Evolutionary conservation across 1,284 basidiomycete genomes (phyloP).

Genomic region (Heterobasidion annosum): DNA sequence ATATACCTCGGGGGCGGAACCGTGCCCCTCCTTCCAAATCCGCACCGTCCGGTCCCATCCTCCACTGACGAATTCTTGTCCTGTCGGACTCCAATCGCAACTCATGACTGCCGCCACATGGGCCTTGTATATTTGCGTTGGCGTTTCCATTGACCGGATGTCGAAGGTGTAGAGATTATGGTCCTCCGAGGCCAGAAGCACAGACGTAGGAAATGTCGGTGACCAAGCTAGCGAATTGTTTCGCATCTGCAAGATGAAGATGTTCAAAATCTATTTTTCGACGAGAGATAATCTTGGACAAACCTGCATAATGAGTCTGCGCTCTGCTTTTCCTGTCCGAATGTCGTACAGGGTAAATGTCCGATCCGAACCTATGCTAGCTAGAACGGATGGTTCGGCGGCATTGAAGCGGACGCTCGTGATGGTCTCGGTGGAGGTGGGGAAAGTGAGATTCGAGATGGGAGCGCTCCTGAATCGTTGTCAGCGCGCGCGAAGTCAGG

Average conservation of each 20-base stretch:
- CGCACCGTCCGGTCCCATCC: slow-evolving; percentile 94
- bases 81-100: slow-evolving; percentile 93
- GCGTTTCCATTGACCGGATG: slow-evolving; percentile 76
- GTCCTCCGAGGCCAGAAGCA: slow-evolving; percentile 94
- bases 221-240: slow-evolving; percentile 92
- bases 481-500: slow-evolving; percentile 3
- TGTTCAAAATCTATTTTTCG: neutral
- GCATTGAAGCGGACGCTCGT: slow-evolving; percentile 88
- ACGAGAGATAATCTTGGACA: slow-evolving; percentile 13
- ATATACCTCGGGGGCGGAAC: slow-evolving; percentile 84
- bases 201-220: slow-evolving; percentile 86
- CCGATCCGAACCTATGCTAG: slow-evolving; percentile 89
- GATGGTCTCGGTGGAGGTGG: slow-evolving; percentile 80
- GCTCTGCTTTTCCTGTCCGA: slow-evolving; percentile 90
- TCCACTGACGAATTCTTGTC: slow-evolving; percentile 93
- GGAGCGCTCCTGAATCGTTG: slow-evolving; percentile 47
- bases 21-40: slow-evolving; percentile 87
- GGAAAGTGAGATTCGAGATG: slow-evolving; percentile 76
- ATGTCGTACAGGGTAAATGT: slow-evolving; percentile 97
- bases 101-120: slow-evolving; percentile 95
- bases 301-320: slow-evolving; percentile 85
- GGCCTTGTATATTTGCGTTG: slow-evolving; percentile 94
- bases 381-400: slow-evolving; percentile 88
- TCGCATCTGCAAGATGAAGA: slow-evolving; percentile 46
- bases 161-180: slow-evolving; percentile 99